Evolutionary conservation across 2,329 filamentous ascomycete genomes (phyloP).

Genomic region (Chlorencoelia australis): DNA sequence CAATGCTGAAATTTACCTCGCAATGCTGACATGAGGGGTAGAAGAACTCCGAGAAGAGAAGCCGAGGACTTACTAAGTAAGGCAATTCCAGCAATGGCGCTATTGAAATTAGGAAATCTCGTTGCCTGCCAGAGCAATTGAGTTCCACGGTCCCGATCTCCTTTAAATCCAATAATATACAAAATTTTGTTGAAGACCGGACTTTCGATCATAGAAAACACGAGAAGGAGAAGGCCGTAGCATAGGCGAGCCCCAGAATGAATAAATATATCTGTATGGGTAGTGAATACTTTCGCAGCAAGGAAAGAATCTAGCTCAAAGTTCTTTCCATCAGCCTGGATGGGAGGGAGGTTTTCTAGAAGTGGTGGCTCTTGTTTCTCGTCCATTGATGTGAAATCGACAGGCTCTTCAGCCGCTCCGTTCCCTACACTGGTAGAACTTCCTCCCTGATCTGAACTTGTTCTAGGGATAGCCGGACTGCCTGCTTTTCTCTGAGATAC

Average conservation of each 20-base stretch:
- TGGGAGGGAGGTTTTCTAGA: conserved; percentile 10
- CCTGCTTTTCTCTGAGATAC: conserved; percentile 4
- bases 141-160: conserved; percentile 74
- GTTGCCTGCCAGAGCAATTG: conserved; percentile 86
- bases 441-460: not conserved
- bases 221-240: conserved; percentile 73
- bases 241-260: conserved; percentile 84
- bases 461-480: not conserved
- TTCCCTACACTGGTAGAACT: not conserved
- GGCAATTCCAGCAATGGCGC: conserved; percentile 76
- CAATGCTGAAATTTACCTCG: too few species aligned
- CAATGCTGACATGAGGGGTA: too few species aligned
- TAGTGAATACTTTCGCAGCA: conserved; percentile 53
- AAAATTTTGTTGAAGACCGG: conserved; percentile 82
- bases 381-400: not conserved
- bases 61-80: too few species aligned
- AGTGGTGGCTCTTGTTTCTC: conserved; percentile 2
- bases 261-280: conserved; percentile 77
- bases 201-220: conserved; percentile 80
- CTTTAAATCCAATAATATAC: conserved; percentile 81
- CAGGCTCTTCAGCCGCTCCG: not conserved
- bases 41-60: too few species aligned
- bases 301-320: conserved; percentile 27
- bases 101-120: conserved; percentile 78
- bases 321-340: conserved; percentile 14